Percentiles rank a stretch among this genome's conserved stretches.
Evolutionary conservation across 2,329 filamentous ascomycete genomes (phyloP).

Genomic region (Penicillium sp.): DNA sequence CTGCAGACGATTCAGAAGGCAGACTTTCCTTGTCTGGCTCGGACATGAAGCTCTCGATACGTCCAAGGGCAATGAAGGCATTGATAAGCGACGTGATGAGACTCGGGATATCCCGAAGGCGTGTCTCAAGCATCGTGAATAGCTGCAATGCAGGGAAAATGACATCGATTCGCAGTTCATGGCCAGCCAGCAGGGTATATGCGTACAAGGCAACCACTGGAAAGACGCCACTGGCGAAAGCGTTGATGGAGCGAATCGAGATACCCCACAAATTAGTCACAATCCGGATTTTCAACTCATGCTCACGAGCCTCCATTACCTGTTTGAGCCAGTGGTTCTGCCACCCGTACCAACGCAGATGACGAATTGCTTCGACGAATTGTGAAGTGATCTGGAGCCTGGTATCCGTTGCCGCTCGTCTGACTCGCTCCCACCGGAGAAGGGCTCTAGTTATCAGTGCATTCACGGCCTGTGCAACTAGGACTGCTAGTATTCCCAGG

Average conservation of each 20-base stretch:
- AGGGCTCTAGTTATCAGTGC: constrained; percentile 62
- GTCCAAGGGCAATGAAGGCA: constrained; percentile 73
- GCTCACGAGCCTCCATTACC: constrained; percentile 64
- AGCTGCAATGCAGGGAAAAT: constrained; percentile 83
- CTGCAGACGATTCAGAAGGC: constrained; percentile 34
- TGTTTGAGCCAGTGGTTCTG: constrained; percentile 68
- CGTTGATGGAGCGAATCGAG: constrained; percentile 65
- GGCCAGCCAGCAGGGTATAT: constrained; percentile 68
- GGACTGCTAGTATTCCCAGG: constrained; percentile 65
- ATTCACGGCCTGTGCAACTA: constrained; percentile 67
- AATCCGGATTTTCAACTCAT: constrained; percentile 64
- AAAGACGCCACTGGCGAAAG: constrained; percentile 68
- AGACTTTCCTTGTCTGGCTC: constrained; percentile 77
- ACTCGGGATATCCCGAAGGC: constrained; percentile 69
- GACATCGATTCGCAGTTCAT: constrained; percentile 69
- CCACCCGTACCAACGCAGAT: constrained; percentile 79
- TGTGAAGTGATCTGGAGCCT: constrained; percentile 78
- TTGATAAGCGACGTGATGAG: constrained; percentile 75
- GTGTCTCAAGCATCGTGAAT: constrained; percentile 70
- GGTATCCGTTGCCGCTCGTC: constrained; percentile 70
- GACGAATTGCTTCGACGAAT: constrained; percentile 80
- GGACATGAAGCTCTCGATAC: constrained; percentile 81
- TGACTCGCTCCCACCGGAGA: constrained; percentile 64
- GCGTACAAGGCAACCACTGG: constrained; percentile 77
- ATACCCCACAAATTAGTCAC: constrained; percentile 61